Evolutionary conservation across 1,284 basidiomycete species (phyloP), one percentile per base, ranked within the genome.

Genomic region (Schizophyllum commune): DNA sequence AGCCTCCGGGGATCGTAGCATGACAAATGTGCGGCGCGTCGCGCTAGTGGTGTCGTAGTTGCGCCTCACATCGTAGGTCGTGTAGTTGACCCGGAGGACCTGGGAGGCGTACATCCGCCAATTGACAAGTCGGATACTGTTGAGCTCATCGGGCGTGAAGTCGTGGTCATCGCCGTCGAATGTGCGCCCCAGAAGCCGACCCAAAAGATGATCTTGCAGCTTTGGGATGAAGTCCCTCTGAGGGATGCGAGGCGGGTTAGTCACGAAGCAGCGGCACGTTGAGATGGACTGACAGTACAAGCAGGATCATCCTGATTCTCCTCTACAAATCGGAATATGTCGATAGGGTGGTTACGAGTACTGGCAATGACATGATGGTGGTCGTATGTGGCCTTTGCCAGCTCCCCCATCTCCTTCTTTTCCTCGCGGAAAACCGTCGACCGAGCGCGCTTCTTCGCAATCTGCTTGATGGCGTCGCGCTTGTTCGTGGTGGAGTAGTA

Each of bases 401-500:
- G 20, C 17, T 17, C 51, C 51, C 51, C 4, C 20, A 2, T 17
- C 20, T 52, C 51, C 15, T 17, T 17, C 20, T 52, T 20, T 7
- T 52, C 51, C 3, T 2, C 20, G 5, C 17, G 20, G 51, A 17
- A 20, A 17, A 5, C 7, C 51, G 20, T 52, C 3, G 17, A n/a
- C 11, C 51, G 51, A 3, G 20, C 22, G 32, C 27, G 52, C 19
- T 64, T 21, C n/a, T 53, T 61, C 51, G 27, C 27, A 2, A 72
- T 67, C 57, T 72, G 70, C 8, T 63, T 62, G 1, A 64, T 61
- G 1, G 66, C 63, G 52, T 65, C 59, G 33, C 64, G 63, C 59
- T 73, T 72, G 62, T 73, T 73, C 1, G 71, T 72, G 1, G 66
- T 60, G 1, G 59, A 59, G 62, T 72, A 73, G 0, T 69, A 51